Conservation (phyloP, 352 stramenopile species). For the Pythium plurisporium region DNA sequence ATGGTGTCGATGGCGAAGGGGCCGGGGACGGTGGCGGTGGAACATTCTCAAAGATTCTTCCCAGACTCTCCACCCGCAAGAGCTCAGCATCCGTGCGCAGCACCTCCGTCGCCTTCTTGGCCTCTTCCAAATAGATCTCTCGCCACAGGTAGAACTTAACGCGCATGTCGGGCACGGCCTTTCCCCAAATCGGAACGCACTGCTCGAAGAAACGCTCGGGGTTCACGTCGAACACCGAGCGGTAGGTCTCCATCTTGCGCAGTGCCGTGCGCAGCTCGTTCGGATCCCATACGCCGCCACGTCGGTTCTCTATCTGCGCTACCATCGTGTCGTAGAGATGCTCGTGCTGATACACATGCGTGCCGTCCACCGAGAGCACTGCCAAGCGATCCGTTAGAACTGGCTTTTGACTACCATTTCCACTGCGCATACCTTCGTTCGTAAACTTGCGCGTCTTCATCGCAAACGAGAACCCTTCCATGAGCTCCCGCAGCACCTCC, state of each 20-base stretch:
- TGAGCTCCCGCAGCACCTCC: slow-evolving; percentile 39
- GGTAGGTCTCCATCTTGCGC: slow-evolving; percentile 58
- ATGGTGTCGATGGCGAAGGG: slow-evolving; percentile 9
- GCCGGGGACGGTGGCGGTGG: slow-evolving; percentile 25
- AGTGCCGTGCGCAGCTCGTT: slow-evolving; percentile 61
- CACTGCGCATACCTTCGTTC: slow-evolving; percentile 44
- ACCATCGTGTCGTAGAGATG: slow-evolving; percentile 69
- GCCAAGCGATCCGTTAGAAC: too few species aligned
- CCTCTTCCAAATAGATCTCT: slow-evolving; percentile 57
- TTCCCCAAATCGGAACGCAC: slow-evolving; percentile 61
- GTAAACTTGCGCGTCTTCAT: slow-evolving; percentile 67
- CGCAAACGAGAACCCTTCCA: slow-evolving; percentile 53
- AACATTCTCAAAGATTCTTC: slow-evolving; percentile 48
- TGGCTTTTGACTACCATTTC: too few species aligned
- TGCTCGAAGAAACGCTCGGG: slow-evolving; percentile 59
- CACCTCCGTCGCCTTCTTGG: slow-evolving; percentile 28
- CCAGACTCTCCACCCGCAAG: slow-evolving; percentile 33
- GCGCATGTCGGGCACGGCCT: slow-evolving; percentile 41
- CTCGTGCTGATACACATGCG: slow-evolving; percentile 48
- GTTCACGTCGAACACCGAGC: slow-evolving; percentile 29
- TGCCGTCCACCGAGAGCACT: slow-evolving; percentile 14
- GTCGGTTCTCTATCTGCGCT: slow-evolving; percentile 50
- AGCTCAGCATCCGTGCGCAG: slow-evolving; percentile 7
- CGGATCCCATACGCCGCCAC: slow-evolving; percentile 56
- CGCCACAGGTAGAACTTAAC: slow-evolving; percentile 73